Conservation (phyloP, 2,329 filamentous ascomycete species). For the Verticillium klebahnii region DNA sequence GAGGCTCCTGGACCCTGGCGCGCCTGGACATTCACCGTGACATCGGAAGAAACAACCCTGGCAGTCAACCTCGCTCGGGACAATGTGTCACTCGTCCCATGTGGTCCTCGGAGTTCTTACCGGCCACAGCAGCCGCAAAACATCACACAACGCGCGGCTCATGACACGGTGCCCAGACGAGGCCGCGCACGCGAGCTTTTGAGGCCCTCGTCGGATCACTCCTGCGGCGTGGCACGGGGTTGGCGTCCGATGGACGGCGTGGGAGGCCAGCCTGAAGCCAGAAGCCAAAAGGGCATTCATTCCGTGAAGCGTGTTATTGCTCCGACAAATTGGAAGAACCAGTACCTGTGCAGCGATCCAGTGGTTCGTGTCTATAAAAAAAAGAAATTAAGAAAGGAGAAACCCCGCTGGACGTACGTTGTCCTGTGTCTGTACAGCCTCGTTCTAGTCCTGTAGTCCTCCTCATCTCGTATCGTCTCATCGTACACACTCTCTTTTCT, state of each 20-base stretch:
- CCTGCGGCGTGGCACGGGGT: not conserved
- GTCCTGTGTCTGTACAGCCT: not conserved
- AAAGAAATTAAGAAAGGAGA: not conserved
- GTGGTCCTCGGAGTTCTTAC: not conserved
- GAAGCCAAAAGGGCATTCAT: not conserved
- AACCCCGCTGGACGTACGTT: too few relatives aligned
- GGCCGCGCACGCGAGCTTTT: not conserved
- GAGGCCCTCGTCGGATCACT: not conserved
- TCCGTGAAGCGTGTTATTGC: not conserved
- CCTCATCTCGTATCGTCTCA: not conserved
- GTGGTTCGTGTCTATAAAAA: not conserved
- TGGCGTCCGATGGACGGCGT: not conserved
- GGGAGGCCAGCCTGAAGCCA: too few relatives aligned
- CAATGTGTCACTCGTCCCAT: too few relatives aligned
- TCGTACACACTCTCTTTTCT: not conserved
- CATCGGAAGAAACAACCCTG: too few relatives aligned
- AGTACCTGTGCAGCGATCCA: not conserved
- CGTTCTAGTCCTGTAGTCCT: not conserved
- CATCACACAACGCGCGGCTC: not conserved
- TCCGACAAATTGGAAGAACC: not conserved
- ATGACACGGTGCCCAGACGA: not conserved
- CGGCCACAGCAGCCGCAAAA: too few relatives aligned
- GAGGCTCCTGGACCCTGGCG: too few relatives aligned
- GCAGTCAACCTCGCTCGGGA: too few relatives aligned
- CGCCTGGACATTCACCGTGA: too few relatives aligned